phyloP scores from a whole-genome alignment of 1,139 yeast genomes.

The Yamadazyma sp. region DNA sequence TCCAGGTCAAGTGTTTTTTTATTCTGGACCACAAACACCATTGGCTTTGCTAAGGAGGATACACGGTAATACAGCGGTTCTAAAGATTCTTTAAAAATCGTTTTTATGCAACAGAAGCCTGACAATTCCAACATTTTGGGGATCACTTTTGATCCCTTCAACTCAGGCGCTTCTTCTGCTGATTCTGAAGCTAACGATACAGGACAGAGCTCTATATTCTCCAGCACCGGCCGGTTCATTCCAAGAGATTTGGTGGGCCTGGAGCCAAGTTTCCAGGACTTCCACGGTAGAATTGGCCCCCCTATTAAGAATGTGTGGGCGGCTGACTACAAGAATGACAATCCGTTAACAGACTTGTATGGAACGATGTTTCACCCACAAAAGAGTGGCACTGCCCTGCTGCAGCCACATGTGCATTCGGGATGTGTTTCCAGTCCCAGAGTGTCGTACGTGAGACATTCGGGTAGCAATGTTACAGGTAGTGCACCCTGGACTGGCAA shows the following conservation, averaged over 20 bases:
- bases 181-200: not conserved
- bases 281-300: not conserved
- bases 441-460: too few species aligned
- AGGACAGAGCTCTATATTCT: not conserved
- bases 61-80: too few species aligned
- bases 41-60: too few species aligned
- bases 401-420: not conserved
- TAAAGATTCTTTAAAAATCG: too few species aligned
- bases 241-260: not conserved
- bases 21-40: not conserved
- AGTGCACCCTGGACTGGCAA: too few species aligned
- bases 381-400: too few species aligned
- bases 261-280: too few species aligned
- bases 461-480: too few species aligned
- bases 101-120: not conserved
- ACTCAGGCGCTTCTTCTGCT: not conserved
- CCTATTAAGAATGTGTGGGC: slow-evolving; percentile 25
- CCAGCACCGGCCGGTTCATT: not conserved
- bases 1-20: too few species aligned
- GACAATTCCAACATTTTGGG: not conserved
- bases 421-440: too few species aligned
- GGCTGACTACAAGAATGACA: slow-evolving; percentile 11
- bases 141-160: not conserved
- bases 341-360: slow-evolving; percentile 7
- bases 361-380: not conserved